Base-by-base conservation (phyloP, 139 green algal genomes). In the Coccomyxa sp. region DNA sequence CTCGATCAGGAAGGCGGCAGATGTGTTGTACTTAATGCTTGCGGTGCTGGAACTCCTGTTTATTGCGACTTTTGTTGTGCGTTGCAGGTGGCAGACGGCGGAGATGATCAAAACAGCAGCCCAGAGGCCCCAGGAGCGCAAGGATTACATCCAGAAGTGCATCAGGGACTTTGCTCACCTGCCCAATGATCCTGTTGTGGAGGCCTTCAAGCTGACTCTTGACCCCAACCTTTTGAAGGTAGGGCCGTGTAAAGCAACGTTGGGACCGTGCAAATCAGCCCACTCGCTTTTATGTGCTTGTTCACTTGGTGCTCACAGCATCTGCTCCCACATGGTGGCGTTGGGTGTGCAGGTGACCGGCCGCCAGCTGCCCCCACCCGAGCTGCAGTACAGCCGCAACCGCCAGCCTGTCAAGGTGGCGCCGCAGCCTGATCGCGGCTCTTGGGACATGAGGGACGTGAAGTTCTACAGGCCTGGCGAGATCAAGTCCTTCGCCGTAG, bases 51-150 rank as follows among this genome's bases (percentile, higher is more conserved):
- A 51, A 7, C n/a, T n/a, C n/a, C n/a, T n/a, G n/a, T n/a, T n/a
- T n/a, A n/a, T 51, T 3, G 7, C 7, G 38, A 7, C 38, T 11
- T 51, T 51, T 51, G 3, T 51, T 11, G 7, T 51, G 38, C 38
- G 38, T 51, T 51, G 38, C 38, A 51, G 38, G 38, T 7, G 38
- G n/a, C 89, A 93, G 81, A 88, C 84, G 32, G 86, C 85, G 9
- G 76, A 85, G 78, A 93, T 93, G 86, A 92, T 93, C 79, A 89
- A 90, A 79, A 82, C 80, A 23, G 86, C 90, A 28, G 88, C 90
- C 28, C 82, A 90, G 81, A 81, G 74, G 57, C 86, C 86, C 23
- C 23, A 3, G 4, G 71, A 79, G 25, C 80, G 82, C 63, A 13
- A 15, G 27, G 13, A 23, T n/a, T 58, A 38, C 21, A 85, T 85